phyloP scores from a whole-genome alignment of 768 basidiomycete species.

The Terana coerulea region DNA sequence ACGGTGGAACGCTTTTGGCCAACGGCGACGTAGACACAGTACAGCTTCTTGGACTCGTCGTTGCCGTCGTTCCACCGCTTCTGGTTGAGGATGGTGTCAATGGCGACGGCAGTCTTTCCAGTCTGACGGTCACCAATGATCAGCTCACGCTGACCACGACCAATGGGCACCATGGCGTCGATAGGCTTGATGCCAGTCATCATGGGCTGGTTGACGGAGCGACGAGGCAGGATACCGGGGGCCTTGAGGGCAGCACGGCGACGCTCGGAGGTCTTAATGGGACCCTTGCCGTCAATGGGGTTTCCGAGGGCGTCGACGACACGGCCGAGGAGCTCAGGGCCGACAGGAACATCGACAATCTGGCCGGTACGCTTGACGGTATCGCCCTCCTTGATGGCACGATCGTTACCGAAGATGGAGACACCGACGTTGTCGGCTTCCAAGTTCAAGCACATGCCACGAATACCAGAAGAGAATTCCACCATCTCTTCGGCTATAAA shows the following conservation, averaged over 20 bases:
- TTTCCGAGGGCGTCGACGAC: slow-evolving; percentile 99
- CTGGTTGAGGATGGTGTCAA: slow-evolving; percentile 99
- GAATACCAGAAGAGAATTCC: slow-evolving; percentile 99
- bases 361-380: slow-evolving; percentile 99
- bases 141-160: slow-evolving; percentile 99
- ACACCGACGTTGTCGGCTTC: slow-evolving; percentile 99
- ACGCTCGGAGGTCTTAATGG: slow-evolving; percentile 89
- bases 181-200: slow-evolving; percentile 99
- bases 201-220: slow-evolving; percentile 99
- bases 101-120: slow-evolving; percentile 98
- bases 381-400: slow-evolving; percentile 99
- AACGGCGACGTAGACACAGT: slow-evolving; percentile 99
- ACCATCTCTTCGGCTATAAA: slow-evolving; percentile 97
- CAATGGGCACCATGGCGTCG: slow-evolving; percentile 99
- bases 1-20: slow-evolving; percentile 99
- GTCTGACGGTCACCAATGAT: slow-evolving; percentile 99
- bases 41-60: slow-evolving; percentile 96
- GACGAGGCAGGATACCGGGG: slow-evolving; percentile 98
- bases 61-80: slow-evolving; percentile 99
- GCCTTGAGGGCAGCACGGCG: slow-evolving; percentile 98
- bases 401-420: slow-evolving; percentile 98
- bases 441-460: slow-evolving; percentile 99
- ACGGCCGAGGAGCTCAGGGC: slow-evolving; percentile 94
- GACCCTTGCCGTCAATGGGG: slow-evolving; percentile 99
- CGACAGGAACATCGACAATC: slow-evolving; percentile 99